A percentile compares a stretch with the other conserved stretches of the same genome.
Evolutionary conservation across 75 land plant genomes (phyloP).

Genomic region (Ceratopteris richardii): DNA sequence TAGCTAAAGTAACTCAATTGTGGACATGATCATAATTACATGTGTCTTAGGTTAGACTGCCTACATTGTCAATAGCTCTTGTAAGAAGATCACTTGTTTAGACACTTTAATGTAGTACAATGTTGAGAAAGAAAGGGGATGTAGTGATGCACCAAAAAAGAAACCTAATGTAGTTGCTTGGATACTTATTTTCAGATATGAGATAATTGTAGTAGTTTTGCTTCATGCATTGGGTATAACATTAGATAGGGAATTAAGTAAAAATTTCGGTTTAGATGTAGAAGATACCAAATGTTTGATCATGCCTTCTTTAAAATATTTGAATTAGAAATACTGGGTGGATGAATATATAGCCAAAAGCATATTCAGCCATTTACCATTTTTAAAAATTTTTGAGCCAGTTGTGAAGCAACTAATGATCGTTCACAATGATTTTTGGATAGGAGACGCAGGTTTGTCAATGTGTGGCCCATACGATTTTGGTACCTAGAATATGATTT

Average conservation of each 20-base stretch:
- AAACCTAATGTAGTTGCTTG: not conserved
- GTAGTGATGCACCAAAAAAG: not conserved
- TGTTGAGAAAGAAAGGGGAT: not conserved
- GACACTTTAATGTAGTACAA: too few species aligned
- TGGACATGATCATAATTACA: too few species aligned
- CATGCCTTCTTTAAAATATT: slow-evolving; percentile 46
- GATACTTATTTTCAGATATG: slow-evolving; percentile 1
- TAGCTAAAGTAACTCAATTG: too few species aligned
- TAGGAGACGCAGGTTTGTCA: slow-evolving; percentile 29
- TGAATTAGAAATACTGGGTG: slow-evolving; percentile 28
- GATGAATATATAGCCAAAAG: slow-evolving; percentile 15
- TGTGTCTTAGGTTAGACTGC: too few species aligned
- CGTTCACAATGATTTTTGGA: too few species aligned
- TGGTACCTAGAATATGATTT: too few species aligned
- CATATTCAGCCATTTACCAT: slow-evolving; percentile 15
- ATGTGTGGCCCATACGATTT: slow-evolving; percentile 34
- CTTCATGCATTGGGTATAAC: slow-evolving; percentile 77
- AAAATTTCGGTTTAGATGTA: slow-evolving; percentile 38
- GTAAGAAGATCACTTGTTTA: too few species aligned
- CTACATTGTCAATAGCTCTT: too few species aligned
- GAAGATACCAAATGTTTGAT: slow-evolving; percentile 39
- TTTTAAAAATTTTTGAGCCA: too few species aligned
- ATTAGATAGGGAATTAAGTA: slow-evolving; percentile 56
- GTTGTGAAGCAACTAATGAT: too few species aligned
- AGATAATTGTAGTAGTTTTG: slow-evolving; percentile 40